These are phyloP conservation scores for Setaria italica DNA, from an alignment of 202 grass and related monocot species.

Conservation along the genomic window DNA sequence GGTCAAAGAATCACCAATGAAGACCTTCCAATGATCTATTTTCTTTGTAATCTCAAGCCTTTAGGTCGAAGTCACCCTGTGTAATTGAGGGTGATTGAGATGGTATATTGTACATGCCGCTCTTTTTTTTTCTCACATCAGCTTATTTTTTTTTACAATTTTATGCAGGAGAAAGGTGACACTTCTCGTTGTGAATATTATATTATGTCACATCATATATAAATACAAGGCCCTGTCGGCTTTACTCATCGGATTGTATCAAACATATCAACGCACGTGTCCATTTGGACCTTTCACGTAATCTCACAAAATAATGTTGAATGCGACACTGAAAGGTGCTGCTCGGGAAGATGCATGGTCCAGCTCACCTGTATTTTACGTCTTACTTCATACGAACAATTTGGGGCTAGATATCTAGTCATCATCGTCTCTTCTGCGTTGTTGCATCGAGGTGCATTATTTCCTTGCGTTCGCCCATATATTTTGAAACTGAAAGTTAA, in stretches of 20 bases:
- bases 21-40: not conserved
- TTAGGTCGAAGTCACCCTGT: too few relatives aligned
- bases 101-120: too few relatives aligned
- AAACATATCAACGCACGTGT: not conserved
- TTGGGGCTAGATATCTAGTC: not conserved
- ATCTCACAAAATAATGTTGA: slow-evolving; percentile 23
- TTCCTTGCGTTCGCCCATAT: too few relatives aligned
- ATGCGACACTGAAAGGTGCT: slow-evolving; percentile 1
- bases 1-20: not conserved
- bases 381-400: not conserved
- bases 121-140: not conserved
- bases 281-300: not conserved
- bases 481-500: too few relatives aligned
- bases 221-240: not conserved
- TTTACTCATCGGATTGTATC: not conserved
- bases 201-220: not conserved
- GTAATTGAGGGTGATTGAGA: too few relatives aligned
- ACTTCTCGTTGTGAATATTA: not conserved
- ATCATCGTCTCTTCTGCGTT: not conserved
- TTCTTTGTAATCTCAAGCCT: not conserved
- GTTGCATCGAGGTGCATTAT: too few relatives aligned
- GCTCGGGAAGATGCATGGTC: not conserved
- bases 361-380: not conserved
- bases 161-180: not conserved
- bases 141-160: not conserved